Evolutionary conservation across 768 basidiomycete genomes (phyloP).

Genomic region (Trametes gibbosa): DNA sequence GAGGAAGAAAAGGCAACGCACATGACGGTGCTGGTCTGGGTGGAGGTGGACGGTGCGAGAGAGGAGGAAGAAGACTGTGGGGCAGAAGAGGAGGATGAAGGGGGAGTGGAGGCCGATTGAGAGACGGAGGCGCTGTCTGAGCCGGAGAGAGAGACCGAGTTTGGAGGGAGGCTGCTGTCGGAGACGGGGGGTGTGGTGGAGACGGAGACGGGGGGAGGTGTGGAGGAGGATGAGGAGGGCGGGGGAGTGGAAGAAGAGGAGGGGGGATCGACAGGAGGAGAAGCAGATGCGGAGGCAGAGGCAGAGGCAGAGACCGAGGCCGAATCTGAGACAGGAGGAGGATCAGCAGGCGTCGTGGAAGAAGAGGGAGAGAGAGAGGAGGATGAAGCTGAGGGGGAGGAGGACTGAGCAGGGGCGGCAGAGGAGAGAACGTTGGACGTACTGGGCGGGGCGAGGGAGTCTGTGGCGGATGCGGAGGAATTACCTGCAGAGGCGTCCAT

Average conservation of each 20-base stretch:
- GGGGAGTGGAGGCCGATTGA: neutral
- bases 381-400: slow-evolving; percentile 4
- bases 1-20: slow-evolving; percentile 5
- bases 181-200: slow-evolving; percentile 1
- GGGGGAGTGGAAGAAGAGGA: neutral
- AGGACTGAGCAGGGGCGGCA: neutral
- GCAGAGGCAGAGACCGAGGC: neutral
- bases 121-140: neutral
- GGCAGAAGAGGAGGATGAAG: neutral
- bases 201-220: neutral
- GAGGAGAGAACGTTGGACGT: slow-evolving; percentile 12
- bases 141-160: too few species aligned
- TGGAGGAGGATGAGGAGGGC: neutral
- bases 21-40: slow-evolving; percentile 18
- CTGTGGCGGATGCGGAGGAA: neutral
- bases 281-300: neutral
- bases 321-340: slow-evolving; percentile 8
- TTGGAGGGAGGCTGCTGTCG: too few species aligned
- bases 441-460: slow-evolving; percentile 7
- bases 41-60: slow-evolving; percentile 1
- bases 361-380: slow-evolving; percentile 8
- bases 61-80: neutral
- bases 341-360: neutral
- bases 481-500: slow-evolving; percentile 9
- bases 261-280: neutral